Evolutionary conservation across 345 rosid species (phyloP).

Genomic region (Eucalyptus sideroxylon): DNA sequence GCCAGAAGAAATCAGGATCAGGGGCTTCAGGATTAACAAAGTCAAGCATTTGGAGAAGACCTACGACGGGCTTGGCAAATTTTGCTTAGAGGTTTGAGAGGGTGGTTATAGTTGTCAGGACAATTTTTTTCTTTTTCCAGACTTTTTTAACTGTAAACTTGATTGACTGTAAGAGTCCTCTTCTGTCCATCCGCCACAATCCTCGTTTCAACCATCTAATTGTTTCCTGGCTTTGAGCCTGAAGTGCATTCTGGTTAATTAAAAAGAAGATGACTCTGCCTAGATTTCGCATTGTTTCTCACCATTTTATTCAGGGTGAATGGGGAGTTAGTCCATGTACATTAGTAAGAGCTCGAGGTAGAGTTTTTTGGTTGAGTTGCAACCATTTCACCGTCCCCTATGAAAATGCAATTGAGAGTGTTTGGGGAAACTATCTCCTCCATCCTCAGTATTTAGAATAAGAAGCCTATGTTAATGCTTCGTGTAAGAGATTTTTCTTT

Average conservation of each 20-base stretch:
- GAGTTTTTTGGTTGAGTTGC: neutral
- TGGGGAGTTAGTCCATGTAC: neutral
- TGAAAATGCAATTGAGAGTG: neutral
- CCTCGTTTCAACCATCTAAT: neutral
- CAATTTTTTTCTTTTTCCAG: neutral
- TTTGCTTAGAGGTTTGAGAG: conserved; percentile 19
- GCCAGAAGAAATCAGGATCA: conserved; percentile 65
- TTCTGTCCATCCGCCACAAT: neutral
- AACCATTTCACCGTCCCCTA: neutral
- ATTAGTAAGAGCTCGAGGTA: neutral
- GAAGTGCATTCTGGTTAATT: neutral
- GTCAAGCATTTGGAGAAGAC: conserved; percentile 57
- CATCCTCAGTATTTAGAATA: neutral
- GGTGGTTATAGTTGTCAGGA: neutral
- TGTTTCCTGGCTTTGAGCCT: neutral
- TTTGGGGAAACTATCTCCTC: neutral
- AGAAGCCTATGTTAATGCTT: neutral
- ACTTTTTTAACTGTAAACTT: neutral
- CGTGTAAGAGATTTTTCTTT: neutral
- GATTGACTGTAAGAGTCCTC: neutral
- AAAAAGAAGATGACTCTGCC: neutral
- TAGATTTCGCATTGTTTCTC: neutral
- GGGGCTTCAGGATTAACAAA: conserved; percentile 68
- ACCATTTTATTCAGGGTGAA: neutral
- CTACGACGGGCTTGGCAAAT: conserved; percentile 39